A percentile compares a stretch with the other conserved stretches of the same genome.
Evolutionary conservation across 352 stramenopile species (phyloP).

Genomic region (Ophiocytium majus): DNA sequence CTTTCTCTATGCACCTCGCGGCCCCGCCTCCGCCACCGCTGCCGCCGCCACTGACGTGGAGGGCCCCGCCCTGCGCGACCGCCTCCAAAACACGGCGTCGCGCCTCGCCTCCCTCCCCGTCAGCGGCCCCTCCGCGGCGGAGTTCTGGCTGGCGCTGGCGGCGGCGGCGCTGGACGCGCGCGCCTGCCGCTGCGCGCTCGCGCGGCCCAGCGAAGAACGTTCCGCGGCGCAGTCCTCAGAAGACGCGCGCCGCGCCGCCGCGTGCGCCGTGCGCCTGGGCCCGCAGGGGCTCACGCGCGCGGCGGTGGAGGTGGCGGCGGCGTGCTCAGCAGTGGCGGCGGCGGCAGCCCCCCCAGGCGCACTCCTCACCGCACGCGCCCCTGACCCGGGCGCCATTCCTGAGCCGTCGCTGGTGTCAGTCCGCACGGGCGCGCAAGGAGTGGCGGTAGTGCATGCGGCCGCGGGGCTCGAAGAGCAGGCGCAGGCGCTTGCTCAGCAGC

Average conservation of each 20-base stretch:
- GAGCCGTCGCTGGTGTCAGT: neutral
- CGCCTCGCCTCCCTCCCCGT: neutral
- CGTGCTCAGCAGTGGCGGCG: neutral
- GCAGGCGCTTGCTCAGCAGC: neutral
- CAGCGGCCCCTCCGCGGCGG: neutral
- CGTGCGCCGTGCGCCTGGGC: neutral
- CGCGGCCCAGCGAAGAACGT: neutral
- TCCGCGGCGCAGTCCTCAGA: neutral
- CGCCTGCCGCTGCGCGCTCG: neutral
- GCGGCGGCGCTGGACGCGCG: neutral
- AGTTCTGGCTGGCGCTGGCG: conserved; percentile 3
- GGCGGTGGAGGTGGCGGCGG: neutral
- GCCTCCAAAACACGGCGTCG: neutral
- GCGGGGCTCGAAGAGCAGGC: neutral
- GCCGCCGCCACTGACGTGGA: neutral
- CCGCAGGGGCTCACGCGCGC: neutral
- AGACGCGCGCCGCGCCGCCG: neutral
- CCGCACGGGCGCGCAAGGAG: neutral
- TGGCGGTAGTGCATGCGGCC: neutral
- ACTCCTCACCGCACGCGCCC: neutral
- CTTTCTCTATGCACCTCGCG: neutral
- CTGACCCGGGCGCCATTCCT: neutral
- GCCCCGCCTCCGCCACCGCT: too few relatives aligned
- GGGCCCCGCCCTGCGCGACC: neutral
- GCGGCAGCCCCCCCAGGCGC: too few relatives aligned